These are phyloP conservation scores for Eucalyptus shirleyi DNA, from an alignment of 345 rosid species.

Conservation along the genomic window DNA sequence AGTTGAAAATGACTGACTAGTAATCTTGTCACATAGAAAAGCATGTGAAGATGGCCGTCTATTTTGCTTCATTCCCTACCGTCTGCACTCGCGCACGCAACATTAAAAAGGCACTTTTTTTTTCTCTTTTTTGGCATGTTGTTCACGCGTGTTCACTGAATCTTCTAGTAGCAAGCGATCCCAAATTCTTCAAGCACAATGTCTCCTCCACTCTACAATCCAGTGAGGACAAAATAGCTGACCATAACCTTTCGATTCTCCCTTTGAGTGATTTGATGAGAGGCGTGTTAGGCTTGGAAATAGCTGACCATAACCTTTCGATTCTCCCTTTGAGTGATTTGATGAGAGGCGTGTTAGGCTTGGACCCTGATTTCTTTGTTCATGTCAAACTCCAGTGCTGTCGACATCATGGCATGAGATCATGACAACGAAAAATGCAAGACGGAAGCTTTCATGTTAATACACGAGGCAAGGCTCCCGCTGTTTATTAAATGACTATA, in stretches of 20 bases:
- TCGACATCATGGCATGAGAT: neutral
- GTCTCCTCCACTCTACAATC: neutral
- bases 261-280: neutral
- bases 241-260: neutral
- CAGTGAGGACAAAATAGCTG: neutral
- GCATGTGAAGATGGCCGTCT: constrained; percentile 16
- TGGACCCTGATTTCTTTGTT: neutral
- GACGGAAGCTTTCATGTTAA: neutral
- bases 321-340: neutral
- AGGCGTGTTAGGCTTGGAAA: neutral
- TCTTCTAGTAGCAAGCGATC: neutral
- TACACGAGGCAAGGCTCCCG: neutral
- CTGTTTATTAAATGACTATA: neutral
- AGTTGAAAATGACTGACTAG: neutral
- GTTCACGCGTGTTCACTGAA: neutral
- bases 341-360: neutral
- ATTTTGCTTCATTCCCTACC: constrained; percentile 14
- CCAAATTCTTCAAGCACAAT: neutral
- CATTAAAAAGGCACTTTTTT: neutral
- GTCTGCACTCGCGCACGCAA: neutral
- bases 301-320: neutral
- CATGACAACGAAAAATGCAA: neutral
- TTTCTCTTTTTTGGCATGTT: neutral
- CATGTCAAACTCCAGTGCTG: neutral
- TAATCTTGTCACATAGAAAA: neutral